Conservation (phyloP, 164 flowering plant genomes). For the Chimonanthus praecox region DNA sequence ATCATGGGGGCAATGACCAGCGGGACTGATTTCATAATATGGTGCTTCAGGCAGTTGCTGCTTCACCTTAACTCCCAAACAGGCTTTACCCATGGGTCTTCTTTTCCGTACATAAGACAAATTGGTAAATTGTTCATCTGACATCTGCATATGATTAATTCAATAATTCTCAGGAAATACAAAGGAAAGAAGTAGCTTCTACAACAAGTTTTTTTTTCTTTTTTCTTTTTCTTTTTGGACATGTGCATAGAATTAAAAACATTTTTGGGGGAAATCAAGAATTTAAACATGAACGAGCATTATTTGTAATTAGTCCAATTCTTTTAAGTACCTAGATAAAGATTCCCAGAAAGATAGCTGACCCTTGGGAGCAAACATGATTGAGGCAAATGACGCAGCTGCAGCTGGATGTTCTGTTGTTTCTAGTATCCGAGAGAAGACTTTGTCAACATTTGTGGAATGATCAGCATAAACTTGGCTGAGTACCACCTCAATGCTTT, state of each 20-base stretch:
- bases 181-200: background rate
- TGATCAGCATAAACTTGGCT: constrained; percentile 92
- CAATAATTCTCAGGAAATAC: constrained; percentile 1
- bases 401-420: constrained; percentile 92
- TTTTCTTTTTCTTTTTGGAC: too few relatives aligned
- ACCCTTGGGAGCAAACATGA: constrained; percentile 88
- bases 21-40: constrained; percentile 92
- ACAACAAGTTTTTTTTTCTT: too few relatives aligned
- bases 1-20: constrained; percentile 99
- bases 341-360: constrained; percentile 73
- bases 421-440: constrained; percentile 68
- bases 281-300: background rate
- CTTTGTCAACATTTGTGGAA: constrained; percentile 73
- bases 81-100: constrained; percentile 96
- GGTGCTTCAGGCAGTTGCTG: constrained; percentile 74
- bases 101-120: constrained; percentile 92
- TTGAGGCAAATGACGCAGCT: constrained; percentile 93
- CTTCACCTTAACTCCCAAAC: constrained; percentile 76
- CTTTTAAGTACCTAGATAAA: constrained; percentile 42
- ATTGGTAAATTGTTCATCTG: constrained; percentile 50
- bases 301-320: background rate
- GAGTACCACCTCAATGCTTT: constrained; percentile 65
- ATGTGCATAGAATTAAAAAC: background rate
- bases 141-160: constrained; percentile 39
- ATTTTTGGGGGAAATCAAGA: background rate